phyloP scores from a whole-genome alignment of 2,329 filamentous ascomycete species.

The Aspergillus aculeatinus region DNA sequence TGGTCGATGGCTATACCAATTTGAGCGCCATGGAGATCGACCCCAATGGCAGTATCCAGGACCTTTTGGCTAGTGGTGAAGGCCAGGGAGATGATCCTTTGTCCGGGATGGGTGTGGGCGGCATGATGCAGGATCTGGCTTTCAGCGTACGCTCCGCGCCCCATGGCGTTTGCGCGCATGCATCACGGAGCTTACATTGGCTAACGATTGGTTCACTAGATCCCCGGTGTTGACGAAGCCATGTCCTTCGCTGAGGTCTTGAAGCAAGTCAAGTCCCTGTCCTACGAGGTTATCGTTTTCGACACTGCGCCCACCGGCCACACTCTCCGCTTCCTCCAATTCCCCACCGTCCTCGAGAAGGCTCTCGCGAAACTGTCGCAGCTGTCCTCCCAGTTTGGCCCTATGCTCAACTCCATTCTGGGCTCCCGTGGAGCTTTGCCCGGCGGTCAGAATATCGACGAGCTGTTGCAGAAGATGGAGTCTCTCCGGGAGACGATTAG shows the following conservation, averaged over 20 bases:
- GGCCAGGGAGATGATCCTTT: constrained; percentile 63
- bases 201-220: constrained; percentile 56
- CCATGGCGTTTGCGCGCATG: constrained; percentile 2
- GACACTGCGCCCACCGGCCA: constrained; percentile 97
- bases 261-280: constrained; percentile 98
- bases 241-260: constrained; percentile 99
- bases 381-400: constrained; percentile 89
- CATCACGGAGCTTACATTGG: neutral
- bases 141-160: constrained; percentile 65
- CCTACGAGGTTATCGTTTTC: constrained; percentile 98
- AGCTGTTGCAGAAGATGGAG: constrained; percentile 94
- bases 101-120: constrained; percentile 71
- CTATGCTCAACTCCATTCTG: constrained; percentile 90
- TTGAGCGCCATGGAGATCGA: constrained; percentile 99
- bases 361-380: constrained; percentile 96
- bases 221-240: constrained; percentile 96
- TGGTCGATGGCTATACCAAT: constrained; percentile 89
- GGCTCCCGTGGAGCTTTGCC: constrained; percentile 75
- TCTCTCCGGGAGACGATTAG: constrained; percentile 86
- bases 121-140: constrained; percentile 98
- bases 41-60: constrained; percentile 95
- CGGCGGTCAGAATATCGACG: constrained; percentile 87
- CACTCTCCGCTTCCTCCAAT: constrained; percentile 97
- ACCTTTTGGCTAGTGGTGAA: constrained; percentile 77
- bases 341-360: constrained; percentile 97